A percentile compares a stretch with the other conserved stretches of the same genome.
These are phyloP conservation scores for Agaricus sinodeliciosus DNA, from an alignment of 768 basidiomycete species.

Conservation along the genomic window DNA sequence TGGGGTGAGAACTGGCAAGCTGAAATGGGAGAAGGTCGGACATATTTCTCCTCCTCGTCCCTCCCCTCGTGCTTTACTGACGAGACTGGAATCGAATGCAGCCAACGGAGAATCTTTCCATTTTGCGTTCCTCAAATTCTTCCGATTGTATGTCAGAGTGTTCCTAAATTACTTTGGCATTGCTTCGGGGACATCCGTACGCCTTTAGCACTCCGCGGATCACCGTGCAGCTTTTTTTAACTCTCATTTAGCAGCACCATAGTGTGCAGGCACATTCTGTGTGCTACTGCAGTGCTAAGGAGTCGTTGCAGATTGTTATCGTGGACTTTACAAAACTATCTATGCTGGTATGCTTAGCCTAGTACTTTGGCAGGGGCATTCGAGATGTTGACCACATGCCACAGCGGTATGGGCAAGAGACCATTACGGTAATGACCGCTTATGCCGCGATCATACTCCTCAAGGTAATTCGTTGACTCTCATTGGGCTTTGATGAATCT, in stretches of 20 bases:
- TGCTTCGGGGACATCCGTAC: constrained; percentile 10
- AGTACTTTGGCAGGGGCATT: not conserved
- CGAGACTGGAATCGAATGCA: constrained; percentile 18
- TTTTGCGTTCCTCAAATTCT: constrained; percentile 65
- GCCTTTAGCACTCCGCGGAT: constrained; percentile 6
- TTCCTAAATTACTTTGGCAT: constrained; percentile 81
- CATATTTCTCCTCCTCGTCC: constrained; percentile 8
- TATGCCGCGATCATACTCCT: constrained; percentile 79
- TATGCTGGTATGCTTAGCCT: constrained; percentile 51
- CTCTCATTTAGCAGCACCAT: constrained; percentile 36
- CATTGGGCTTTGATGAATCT: not conserved
- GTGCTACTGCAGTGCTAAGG: constrained; percentile 71
- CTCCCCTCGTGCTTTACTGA: not conserved
- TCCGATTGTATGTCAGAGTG: constrained; percentile 70
- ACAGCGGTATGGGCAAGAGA: constrained; percentile 82
- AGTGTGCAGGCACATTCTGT: constrained; percentile 63
- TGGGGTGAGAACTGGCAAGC: constrained; percentile 70
- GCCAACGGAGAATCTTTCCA: constrained; percentile 75
- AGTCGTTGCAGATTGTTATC: constrained; percentile 63
- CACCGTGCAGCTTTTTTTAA: constrained; percentile 7
- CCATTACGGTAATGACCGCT: constrained; percentile 80
- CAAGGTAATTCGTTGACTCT: constrained; percentile 37
- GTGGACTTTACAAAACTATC: constrained; percentile 68
- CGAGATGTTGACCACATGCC: constrained; percentile 10
- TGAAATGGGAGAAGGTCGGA: constrained; percentile 63